phyloP scores from a whole-genome alignment of 129 eudicot species.

The Centella asiatica region DNA sequence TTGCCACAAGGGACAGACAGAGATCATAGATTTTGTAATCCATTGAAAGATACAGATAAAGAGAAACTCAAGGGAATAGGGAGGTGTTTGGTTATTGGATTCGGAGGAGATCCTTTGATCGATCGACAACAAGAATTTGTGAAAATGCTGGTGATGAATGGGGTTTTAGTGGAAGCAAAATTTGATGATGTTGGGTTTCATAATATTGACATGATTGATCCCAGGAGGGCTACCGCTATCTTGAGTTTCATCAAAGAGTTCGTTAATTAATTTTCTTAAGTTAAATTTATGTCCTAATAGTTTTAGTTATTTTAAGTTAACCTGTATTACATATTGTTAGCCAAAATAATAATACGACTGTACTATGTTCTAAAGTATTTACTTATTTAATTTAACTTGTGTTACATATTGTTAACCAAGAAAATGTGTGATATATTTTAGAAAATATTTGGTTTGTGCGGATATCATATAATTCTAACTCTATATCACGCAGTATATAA shows the following conservation, averaged over 20 bases:
- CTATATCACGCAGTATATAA: too few species aligned
- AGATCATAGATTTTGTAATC: conserved; percentile 75
- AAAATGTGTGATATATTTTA: too few species aligned
- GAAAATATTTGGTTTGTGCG: too few species aligned
- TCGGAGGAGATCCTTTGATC: conserved; percentile 74
- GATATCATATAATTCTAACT: too few species aligned
- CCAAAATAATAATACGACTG: too few species aligned
- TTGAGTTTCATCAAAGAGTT: conserved; percentile 63
- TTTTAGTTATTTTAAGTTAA: too few species aligned
- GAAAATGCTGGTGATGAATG: conserved; percentile 49
- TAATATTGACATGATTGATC: conserved; percentile 65
- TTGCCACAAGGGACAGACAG: conserved; percentile 62
- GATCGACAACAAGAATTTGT: conserved; percentile 83
- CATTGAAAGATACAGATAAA: conserved; percentile 32
- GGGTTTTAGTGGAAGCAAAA: conserved; percentile 60
- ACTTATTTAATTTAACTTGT: too few species aligned
- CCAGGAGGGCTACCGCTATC: conserved; percentile 48
- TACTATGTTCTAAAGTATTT: too few species aligned
- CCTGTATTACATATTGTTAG: too few species aligned
- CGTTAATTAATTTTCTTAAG: conserved; percentile 15
- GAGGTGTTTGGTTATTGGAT: conserved; percentile 78
- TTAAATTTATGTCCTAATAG: not conserved
- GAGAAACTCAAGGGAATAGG: conserved; percentile 45
- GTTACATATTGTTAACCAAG: too few species aligned
- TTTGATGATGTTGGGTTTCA: conserved; percentile 92